phyloP scores from a whole-genome alignment of 306 rosid species.

The Glycyrrhiza uralensis region DNA sequence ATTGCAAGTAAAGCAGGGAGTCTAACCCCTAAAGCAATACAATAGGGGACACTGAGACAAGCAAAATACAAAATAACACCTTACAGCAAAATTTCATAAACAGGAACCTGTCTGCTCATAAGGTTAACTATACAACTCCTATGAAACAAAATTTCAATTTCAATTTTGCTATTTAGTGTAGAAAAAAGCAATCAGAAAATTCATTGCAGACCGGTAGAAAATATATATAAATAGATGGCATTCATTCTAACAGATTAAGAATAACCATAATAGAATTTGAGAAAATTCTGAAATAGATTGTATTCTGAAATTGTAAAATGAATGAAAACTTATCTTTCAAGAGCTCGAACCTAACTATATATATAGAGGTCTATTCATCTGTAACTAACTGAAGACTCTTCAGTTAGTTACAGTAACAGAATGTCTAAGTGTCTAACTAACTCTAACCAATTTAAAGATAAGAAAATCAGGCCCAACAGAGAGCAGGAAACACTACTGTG shows the following conservation, averaged over 20 bases:
- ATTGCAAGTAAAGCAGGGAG: neutral
- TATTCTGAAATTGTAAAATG: too few relatives aligned
- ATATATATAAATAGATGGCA: neutral
- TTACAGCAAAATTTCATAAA: neutral
- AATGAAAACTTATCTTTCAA: too few relatives aligned
- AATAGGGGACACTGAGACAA: conserved; percentile 3
- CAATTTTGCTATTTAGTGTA: neutral
- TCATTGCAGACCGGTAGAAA: neutral
- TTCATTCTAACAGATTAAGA: conserved; percentile 2
- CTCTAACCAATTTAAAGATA: too few relatives aligned
- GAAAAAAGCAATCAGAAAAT: neutral
- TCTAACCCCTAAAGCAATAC: conserved; percentile 4
- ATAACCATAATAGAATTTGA: too few relatives aligned
- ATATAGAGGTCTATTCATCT: too few relatives aligned
- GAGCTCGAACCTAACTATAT: too few relatives aligned
- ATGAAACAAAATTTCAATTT: neutral
- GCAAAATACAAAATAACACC: neutral
- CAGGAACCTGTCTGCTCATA: neutral
- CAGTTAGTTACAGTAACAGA: too few relatives aligned
- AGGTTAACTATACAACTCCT: conserved; percentile 3
- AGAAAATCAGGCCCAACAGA: too few relatives aligned
- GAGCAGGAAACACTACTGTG: too few relatives aligned
- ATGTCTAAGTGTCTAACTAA: too few relatives aligned
- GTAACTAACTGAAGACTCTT: too few relatives aligned
- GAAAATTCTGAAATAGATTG: too few relatives aligned